Evolutionary conservation across 768 basidiomycete genomes (phyloP), one percentile per base, ranked within the genome.

Genomic region (Daedaleopsis nitida): DNA sequence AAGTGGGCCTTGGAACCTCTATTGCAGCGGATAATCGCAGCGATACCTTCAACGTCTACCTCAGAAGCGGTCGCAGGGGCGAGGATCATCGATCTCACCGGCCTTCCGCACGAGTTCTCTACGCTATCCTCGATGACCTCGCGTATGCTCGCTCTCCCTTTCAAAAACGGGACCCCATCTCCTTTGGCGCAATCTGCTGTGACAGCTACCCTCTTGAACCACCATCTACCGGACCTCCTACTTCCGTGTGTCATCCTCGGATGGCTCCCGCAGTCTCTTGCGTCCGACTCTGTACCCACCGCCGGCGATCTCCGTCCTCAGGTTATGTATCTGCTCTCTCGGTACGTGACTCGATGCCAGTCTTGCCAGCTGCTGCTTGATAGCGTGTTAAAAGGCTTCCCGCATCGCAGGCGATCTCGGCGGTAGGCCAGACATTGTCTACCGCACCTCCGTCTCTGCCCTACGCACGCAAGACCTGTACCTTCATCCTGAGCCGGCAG

Each of bases 1-100:
- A 86, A 84, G 65, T 91, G 91, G 91, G 88, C 84, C 8, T 71
- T 84, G 3, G 81, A 86, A 14, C 83, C 83, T 3, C 68, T 87
- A 5, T 75, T 89, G 42, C 64, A 70, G 13, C 77, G 75, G 52
- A 72, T 86, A n/a, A 50, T 61, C 5, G 60, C 64, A 5, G 69
- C 66, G 1, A 68, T 72, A 5, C 71, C 71, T 1, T 64, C 62
- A 9, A 64, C 58, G 19, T 59, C 62, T 19, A n/a, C 67, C 69
- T 24, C 70, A 72, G 52, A 69, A 74, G 42, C 82, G 78, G 82
- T 75, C 77, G 17, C 65, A 65, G 67, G 62, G n/a, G 65, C 77
- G 6, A 77, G 71, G 58, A 76, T 83, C 49, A 76, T 82, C 37
- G 81, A 86, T 55, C 67, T 81, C 16, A 78, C 80, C 6, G 71